Evolutionary conservation across 2,329 filamentous ascomycete genomes (phyloP).

Genomic region (Dactylellina haptotyla): DNA sequence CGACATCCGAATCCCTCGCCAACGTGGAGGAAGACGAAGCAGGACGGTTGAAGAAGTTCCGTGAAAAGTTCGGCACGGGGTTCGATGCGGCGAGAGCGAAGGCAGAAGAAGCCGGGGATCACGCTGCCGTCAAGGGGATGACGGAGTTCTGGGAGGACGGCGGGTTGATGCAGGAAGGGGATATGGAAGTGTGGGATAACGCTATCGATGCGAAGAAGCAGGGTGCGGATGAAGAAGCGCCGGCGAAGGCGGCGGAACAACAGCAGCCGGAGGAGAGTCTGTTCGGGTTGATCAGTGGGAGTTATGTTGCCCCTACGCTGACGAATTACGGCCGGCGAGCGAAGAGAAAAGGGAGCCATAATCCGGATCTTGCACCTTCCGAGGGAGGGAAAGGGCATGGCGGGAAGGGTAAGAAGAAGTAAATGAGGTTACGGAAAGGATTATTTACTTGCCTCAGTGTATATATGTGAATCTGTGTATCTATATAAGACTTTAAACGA

Average conservation of each 20-base stretch:
- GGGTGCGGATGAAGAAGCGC: too few species aligned
- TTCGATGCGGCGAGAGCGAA: constrained; percentile 72
- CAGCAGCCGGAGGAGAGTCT: constrained; percentile 17
- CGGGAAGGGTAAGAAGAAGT: constrained; percentile 16
- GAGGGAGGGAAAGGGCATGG: constrained; percentile 28
- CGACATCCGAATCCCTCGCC: constrained; percentile 78
- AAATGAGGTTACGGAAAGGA: too few species aligned
- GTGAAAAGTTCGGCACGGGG: constrained; percentile 80
- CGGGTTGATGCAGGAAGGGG: constrained; percentile 33
- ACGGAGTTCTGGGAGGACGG: constrained; percentile 19
- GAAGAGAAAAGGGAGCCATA: constrained; percentile 8
- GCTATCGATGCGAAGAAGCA: constrained; percentile 34
- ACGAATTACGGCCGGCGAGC: constrained; percentile 44
- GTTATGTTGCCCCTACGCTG: constrained; percentile 21
- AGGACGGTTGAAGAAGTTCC: constrained; percentile 85
- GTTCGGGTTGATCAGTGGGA: constrained; percentile 48
- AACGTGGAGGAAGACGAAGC: constrained; percentile 97
- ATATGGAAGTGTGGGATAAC: constrained; percentile 31
- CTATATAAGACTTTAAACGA: background rate
- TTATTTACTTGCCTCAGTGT: background rate
- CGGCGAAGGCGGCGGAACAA: background rate
- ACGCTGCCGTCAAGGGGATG: constrained; percentile 23
- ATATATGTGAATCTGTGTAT: background rate
- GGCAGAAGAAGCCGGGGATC: constrained; percentile 37
- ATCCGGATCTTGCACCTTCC: background rate